These are phyloP conservation scores for Ophiocordyceps polyrhachis-furcata DNA, from an alignment of 2,329 filamentous ascomycete species.

Conservation along the genomic window DNA sequence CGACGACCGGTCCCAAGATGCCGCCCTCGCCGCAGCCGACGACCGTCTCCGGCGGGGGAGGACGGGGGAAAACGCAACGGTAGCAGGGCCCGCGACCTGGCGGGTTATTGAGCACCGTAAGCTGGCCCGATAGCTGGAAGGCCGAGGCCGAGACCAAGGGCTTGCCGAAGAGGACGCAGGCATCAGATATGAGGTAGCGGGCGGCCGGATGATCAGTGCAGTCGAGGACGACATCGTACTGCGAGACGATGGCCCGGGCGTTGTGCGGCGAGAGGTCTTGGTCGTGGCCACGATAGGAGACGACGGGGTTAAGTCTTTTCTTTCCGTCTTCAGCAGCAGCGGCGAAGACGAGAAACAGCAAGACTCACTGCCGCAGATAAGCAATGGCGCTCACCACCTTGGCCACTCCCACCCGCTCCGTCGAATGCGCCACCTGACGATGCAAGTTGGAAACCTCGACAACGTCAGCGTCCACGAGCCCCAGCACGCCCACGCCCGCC, in stretches of 20 bases:
- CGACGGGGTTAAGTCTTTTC: conserved; percentile 50
- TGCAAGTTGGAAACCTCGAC: conserved; percentile 88
- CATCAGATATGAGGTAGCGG: conserved; percentile 82
- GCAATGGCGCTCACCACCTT: conserved; percentile 66
- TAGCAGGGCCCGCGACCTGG: conserved; percentile 70
- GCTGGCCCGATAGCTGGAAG: conserved; percentile 71
- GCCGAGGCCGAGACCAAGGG: conserved; percentile 81
- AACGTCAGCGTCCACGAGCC: conserved; percentile 69
- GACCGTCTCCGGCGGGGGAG: conserved; percentile 67
- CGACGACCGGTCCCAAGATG: conserved; percentile 81
- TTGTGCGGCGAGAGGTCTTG: conserved; percentile 50
- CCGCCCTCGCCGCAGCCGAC: conserved; percentile 84
- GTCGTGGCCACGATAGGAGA: conserved; percentile 43
- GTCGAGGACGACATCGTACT: conserved; percentile 75
- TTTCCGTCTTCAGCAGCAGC: not conserved
- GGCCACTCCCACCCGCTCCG: conserved; percentile 46
- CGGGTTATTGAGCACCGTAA: conserved; percentile 75
- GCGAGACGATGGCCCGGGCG: conserved; percentile 43
- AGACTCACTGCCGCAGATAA: conserved; percentile 33
- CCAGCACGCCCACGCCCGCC: conserved; percentile 67
- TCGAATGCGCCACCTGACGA: conserved; percentile 70
- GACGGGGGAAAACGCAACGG: conserved; percentile 75
- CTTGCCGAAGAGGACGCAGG: conserved; percentile 61
- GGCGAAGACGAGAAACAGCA: not conserved
- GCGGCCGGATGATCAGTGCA: conserved; percentile 89